Percentiles rank a stretch among this genome's conserved stretches.
Conservation (phyloP, 2,329 filamentous ascomycete genomes). For the Alternaria novae-zelandiae region DNA sequence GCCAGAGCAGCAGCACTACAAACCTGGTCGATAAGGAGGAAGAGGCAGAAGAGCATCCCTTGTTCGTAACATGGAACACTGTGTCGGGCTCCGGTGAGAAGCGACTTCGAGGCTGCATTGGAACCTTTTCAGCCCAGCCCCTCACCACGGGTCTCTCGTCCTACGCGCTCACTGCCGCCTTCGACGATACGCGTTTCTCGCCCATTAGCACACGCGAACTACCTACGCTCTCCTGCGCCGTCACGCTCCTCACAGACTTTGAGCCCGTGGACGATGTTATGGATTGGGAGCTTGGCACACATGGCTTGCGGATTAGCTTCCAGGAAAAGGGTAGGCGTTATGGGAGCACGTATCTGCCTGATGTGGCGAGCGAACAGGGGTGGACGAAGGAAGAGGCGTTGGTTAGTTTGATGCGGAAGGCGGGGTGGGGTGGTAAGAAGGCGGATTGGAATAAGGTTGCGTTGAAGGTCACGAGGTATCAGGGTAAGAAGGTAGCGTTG, state of each 20-base stretch:
- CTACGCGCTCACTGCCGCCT: slow-evolving; percentile 50
- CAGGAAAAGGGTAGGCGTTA: slow-evolving; percentile 73
- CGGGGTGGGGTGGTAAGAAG: slow-evolving; percentile 78
- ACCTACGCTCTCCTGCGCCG: slow-evolving; percentile 51
- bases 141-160: slow-evolving; percentile 12
- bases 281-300: slow-evolving; percentile 86
- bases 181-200: slow-evolving; percentile 67
- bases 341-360: slow-evolving; percentile 88
- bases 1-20: slow-evolving; percentile 37
- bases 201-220: slow-evolving; percentile 58
- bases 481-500: slow-evolving; percentile 78
- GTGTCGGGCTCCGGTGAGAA: slow-evolving; percentile 64
- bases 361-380: slow-evolving; percentile 89
- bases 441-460: slow-evolving; percentile 79
- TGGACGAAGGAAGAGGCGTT: slow-evolving; percentile 95
- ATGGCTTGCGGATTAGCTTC: slow-evolving; percentile 89
- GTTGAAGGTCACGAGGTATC: slow-evolving; percentile 81
- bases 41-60: slow-evolving; percentile 61
- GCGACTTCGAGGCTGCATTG: slow-evolving; percentile 89
- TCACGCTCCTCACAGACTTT: slow-evolving; percentile 87
- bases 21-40: slow-evolving; percentile 46
- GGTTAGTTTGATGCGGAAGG: slow-evolving; percentile 89
- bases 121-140: slow-evolving; percentile 60
- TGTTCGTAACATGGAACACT: slow-evolving; percentile 96
- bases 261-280: slow-evolving; percentile 74